phyloP scores from a whole-genome alignment of 306 rosid genomes.

The Prosopis cineraria region DNA sequence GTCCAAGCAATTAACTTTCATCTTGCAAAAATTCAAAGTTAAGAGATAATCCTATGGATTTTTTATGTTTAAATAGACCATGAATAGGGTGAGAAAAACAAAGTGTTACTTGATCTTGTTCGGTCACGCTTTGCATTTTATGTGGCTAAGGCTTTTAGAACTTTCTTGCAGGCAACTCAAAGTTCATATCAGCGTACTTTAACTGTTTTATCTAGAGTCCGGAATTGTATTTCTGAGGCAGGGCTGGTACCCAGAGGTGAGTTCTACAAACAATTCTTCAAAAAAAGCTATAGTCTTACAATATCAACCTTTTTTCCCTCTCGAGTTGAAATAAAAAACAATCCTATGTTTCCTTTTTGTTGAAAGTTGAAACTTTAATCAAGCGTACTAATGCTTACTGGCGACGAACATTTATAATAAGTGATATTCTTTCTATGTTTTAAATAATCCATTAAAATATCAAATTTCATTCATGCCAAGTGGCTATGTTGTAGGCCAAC shows the following conservation, averaged over 20 bases:
- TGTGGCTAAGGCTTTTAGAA: constrained; percentile 24
- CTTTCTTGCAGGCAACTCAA: constrained; percentile 70
- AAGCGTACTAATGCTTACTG: neutral
- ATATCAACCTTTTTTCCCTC: neutral
- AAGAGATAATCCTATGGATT: neutral
- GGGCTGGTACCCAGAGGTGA: constrained; percentile 67
- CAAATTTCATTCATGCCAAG: constrained; percentile 1
- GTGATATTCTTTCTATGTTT: neutral
- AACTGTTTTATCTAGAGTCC: constrained; percentile 68
- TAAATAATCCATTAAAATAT: neutral
- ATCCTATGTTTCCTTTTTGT: neutral
- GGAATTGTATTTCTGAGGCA: constrained; percentile 48
- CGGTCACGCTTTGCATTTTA: constrained; percentile 25
- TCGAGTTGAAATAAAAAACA: neutral
- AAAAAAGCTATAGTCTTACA: neutral
- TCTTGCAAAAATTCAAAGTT: constrained; percentile 3
- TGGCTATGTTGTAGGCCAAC: neutral
- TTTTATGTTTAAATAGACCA: constrained; percentile 4
- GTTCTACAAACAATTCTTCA: constrained; percentile 24
- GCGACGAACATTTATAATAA: neutral
- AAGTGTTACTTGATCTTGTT: neutral
- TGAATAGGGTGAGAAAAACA: neutral
- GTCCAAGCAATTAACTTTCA: constrained; percentile 21
- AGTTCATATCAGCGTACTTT: constrained; percentile 68
- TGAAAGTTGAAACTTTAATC: neutral